A percentile compares a stretch with the other conserved stretches of the same genome.
These are phyloP conservation scores for Cercospora sp. DNA, from an alignment of 2,329 filamentous ascomycete genomes.

Conservation along the genomic window DNA sequence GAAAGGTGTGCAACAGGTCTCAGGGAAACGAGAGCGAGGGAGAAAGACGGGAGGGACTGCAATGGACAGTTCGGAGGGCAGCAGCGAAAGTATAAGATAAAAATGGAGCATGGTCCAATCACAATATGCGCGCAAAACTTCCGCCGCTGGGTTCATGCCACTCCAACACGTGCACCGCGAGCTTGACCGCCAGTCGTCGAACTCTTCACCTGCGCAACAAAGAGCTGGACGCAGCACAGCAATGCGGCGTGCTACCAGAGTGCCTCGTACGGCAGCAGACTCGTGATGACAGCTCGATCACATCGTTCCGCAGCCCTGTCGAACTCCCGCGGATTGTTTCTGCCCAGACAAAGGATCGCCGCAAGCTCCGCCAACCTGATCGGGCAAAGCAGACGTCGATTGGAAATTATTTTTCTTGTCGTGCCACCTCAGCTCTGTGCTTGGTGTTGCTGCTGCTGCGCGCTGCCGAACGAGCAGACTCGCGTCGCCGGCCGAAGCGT, in stretches of 20 bases:
- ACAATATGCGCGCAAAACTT: neutral
- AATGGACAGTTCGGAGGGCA: neutral
- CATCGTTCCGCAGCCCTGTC: neutral
- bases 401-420: conserved; percentile 7
- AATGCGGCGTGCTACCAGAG: neutral
- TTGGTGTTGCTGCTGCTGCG: neutral
- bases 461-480: neutral
- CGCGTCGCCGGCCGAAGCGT: neutral
- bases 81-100: neutral
- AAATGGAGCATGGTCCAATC: conserved; percentile 3
- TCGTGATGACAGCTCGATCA: neutral
- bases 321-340: neutral
- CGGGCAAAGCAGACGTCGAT: neutral
- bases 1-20: neutral
- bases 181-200: conserved; percentile 12
- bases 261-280: neutral
- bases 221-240: neutral
- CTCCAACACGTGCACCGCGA: conserved; percentile 6
- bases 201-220: neutral
- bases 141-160: conserved; percentile 2
- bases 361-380: conserved; percentile 5
- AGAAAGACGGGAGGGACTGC: neutral
- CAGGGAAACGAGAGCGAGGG: conserved; percentile 3
- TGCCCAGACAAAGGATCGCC: neutral
- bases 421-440: conserved; percentile 10